phyloP scores from a whole-genome alignment of 345 rosid genomes.

The Corchorus capsularis region DNA sequence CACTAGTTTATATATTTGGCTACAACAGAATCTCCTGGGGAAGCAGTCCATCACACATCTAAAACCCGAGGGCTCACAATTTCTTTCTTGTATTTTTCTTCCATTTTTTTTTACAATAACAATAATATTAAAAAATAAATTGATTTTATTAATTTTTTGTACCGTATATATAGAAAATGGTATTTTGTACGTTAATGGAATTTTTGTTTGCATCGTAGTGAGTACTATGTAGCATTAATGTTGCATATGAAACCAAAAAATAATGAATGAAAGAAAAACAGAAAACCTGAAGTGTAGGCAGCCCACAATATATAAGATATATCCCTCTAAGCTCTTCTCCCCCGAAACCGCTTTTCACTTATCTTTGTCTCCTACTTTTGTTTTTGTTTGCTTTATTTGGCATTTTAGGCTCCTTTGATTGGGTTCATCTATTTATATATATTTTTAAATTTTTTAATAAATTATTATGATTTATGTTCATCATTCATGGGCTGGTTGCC shows the following conservation, averaged over 20 bases:
- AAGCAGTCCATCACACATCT: no score
- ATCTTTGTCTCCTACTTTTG: background rate
- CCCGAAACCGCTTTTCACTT: background rate
- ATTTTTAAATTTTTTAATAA: no score
- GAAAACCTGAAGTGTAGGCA: background rate
- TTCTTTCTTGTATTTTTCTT: background rate
- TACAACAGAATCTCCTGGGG: background rate
- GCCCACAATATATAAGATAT: background rate
- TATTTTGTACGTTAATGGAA: background rate
- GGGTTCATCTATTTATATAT: background rate
- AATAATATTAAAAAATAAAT: no score
- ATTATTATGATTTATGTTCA: no score
- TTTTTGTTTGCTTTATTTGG: conserved; percentile 6
- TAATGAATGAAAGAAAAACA: background rate
- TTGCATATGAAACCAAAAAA: background rate
- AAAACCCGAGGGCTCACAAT: background rate
- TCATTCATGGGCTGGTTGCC: no score
- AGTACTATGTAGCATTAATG: background rate
- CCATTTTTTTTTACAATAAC: no score
- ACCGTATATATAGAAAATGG: background rate
- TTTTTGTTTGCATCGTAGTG: background rate
- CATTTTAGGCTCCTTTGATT: background rate
- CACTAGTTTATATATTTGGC: background rate
- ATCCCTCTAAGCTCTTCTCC: background rate
- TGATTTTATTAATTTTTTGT: no score